phyloP scores from a whole-genome alignment of 2,329 filamentous ascomycete genomes.

The Pseudofabraea citricarpa region DNA sequence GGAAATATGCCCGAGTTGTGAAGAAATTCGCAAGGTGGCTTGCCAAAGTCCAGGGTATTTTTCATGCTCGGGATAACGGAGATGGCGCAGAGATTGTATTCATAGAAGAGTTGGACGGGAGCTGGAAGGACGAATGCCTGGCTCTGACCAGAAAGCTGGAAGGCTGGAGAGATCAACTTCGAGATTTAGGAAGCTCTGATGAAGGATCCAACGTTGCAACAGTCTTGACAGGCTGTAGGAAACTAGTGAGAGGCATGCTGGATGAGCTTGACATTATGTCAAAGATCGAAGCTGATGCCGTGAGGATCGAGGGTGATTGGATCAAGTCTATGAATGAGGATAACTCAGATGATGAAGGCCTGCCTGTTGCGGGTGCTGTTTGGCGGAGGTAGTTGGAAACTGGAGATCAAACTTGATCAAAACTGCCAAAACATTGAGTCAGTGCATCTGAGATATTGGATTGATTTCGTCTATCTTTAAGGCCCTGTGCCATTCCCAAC shows the following conservation, averaged over 20 bases:
- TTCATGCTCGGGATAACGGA: constrained; percentile 34
- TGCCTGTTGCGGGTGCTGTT: constrained; percentile 20
- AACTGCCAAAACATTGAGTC: background rate
- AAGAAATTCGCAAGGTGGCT: constrained; percentile 58
- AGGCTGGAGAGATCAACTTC: constrained; percentile 44
- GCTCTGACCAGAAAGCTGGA: constrained; percentile 50
- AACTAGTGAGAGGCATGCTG: constrained; percentile 53
- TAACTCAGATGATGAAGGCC: constrained; percentile 23
- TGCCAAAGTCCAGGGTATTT: constrained; percentile 39
- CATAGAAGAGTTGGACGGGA: constrained; percentile 47
- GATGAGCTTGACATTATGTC: constrained; percentile 59
- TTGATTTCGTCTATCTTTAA: background rate
- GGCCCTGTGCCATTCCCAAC: no score
- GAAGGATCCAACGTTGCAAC: constrained; percentile 36
- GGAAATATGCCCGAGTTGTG: constrained; percentile 50
- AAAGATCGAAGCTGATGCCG: constrained; percentile 53
- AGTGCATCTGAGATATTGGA: background rate
- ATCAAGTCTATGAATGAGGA: constrained; percentile 47
- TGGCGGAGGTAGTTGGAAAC: no score
- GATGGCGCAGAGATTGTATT: constrained; percentile 39
- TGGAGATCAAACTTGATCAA: no score
- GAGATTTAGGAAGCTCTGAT: constrained; percentile 34
- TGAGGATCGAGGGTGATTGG: constrained; percentile 53
- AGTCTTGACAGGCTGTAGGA: constrained; percentile 42
- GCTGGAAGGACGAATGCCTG: constrained; percentile 55